Evolutionary conservation across 1,284 basidiomycete species (phyloP).

Genomic region (Rugosomyces carneus): DNA sequence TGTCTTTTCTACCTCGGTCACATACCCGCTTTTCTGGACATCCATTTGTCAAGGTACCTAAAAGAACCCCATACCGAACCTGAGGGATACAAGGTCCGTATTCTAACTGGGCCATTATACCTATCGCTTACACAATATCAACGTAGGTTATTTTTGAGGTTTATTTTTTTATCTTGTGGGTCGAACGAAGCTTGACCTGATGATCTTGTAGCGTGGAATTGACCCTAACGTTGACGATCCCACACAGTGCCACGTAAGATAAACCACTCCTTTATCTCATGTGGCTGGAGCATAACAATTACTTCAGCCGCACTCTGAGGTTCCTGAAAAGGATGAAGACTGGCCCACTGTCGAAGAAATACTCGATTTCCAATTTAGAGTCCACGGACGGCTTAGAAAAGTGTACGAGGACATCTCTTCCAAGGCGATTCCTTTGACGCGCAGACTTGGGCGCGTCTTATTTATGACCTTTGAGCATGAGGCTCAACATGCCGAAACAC

Average conservation of each 20-base stretch:
- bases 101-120: background rate
- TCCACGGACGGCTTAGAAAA: constrained; percentile 63
- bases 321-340: constrained; percentile 74
- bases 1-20: constrained; percentile 89
- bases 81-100: constrained; percentile 65
- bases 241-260: constrained; percentile 70
- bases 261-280: background rate
- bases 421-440: constrained; percentile 52
- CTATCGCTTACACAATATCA: constrained; percentile 4
- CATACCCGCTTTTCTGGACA: constrained; percentile 87
- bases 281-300: constrained; percentile 1
- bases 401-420: constrained; percentile 71
- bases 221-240: constrained; percentile 93
- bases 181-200: background rate
- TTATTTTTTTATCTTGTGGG: constrained; percentile 9
- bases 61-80: constrained; percentile 80
- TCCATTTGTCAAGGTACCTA: constrained; percentile 78
- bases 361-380: constrained; percentile 71
- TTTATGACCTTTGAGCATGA: constrained; percentile 92
- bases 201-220: constrained; percentile 72
- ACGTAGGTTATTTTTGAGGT: constrained; percentile 76
- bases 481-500: constrained; percentile 82
- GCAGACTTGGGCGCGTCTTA: constrained; percentile 72
- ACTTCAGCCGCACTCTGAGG: constrained; percentile 78
- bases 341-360: constrained; percentile 82